Conservation (phyloP, 768 basidiomycete genomes). For the Phylloporus sp. region DNA sequence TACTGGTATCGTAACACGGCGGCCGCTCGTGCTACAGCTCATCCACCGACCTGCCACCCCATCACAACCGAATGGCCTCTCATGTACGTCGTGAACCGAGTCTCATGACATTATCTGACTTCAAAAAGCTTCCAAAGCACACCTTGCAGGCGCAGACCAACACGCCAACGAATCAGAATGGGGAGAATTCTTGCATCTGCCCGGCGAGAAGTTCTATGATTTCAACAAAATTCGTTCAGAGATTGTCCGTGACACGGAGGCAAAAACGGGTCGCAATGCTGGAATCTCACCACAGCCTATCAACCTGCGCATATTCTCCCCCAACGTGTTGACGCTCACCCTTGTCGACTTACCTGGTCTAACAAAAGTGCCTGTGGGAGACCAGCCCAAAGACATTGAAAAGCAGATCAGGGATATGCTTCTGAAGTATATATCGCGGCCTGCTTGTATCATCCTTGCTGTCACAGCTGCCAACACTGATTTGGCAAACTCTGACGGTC, state of each 20-base stretch:
- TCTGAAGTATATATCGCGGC: constrained; percentile 90
- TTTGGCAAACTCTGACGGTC: constrained; percentile 96
- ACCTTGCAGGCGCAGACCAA: constrained; percentile 53
- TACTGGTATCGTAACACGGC: constrained; percentile 96
- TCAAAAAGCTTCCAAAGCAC: constrained; percentile 15
- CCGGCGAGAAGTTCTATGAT: constrained; percentile 96
- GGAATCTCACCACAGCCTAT: constrained; percentile 97
- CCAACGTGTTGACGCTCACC: constrained; percentile 94
- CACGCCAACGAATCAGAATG: constrained; percentile 91
- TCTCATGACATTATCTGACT: not conserved
- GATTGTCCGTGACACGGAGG: constrained; percentile 95
- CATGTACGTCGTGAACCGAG: constrained; percentile 34
- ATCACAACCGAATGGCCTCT: constrained; percentile 40
- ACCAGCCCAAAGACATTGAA: constrained; percentile 97
- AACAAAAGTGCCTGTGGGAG: constrained; percentile 92
- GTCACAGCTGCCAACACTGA: constrained; percentile 96
- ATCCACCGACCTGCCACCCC: constrained; percentile 73
- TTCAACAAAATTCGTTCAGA: constrained; percentile 96
- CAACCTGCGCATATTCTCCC: constrained; percentile 96
- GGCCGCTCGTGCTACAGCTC: constrained; percentile 94
- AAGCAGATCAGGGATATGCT: constrained; percentile 97
- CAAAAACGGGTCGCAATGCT: constrained; percentile 97
- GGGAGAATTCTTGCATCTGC: constrained; percentile 98
- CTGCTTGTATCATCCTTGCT: constrained; percentile 93
- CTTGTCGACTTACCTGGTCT: constrained; percentile 96